Base-by-base conservation (phyloP, 2,329 filamentous ascomycete genomes). In the Niveomyces coronatus region DNA sequence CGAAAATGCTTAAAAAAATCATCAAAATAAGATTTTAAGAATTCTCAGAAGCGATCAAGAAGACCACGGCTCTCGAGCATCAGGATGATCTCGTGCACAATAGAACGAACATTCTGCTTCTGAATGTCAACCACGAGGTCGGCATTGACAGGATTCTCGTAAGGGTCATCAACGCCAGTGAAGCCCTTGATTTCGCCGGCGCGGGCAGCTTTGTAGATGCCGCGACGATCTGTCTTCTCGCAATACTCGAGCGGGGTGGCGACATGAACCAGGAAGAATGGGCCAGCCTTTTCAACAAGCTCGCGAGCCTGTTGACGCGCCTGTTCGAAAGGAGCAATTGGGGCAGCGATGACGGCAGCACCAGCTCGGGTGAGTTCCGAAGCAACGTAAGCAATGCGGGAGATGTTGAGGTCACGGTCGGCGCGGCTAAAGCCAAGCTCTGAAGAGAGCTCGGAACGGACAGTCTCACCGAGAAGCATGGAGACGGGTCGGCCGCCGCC, bases 131-230 rank as follows among this genome's bases (percentile, higher is more conserved):
- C 89, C 5, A 78, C 76, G 47, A 98, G 70, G 58, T 96, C 79
- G 22, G 88, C 76, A 65, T 89, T 87, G 49, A 64, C 53, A 9
- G 91, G 91, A 16, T 63, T 57, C 78, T 98, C 91, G 58, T 98
- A 98, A 34, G 91, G 88, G 67, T 96, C 89, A 58, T 96, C 89
- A 41, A 98, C 87, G 53, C 91, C 91, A 7, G 91, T 98, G 74
- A 98, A 98, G 47, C 88, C 88, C 77, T 88, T 91, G 64, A 98
- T 93, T 68, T 94, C 84, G 42, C 91, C 91, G 15, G 71, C 74
- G 45, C 91, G 76, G 28, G 91, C 91, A 58, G 77, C 76, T 48
- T 74, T 74, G 64, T 96, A 98, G 56, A 94, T 80, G 43, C 91
- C 91, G 44, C 82, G 75, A 70, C 86, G 88, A 64, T 98, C 91